A percentile compares a stretch with the other conserved stretches of the same genome.
Conservation (phyloP, 1,139 yeast genomes). For the Kodamaea suecica region DNA sequence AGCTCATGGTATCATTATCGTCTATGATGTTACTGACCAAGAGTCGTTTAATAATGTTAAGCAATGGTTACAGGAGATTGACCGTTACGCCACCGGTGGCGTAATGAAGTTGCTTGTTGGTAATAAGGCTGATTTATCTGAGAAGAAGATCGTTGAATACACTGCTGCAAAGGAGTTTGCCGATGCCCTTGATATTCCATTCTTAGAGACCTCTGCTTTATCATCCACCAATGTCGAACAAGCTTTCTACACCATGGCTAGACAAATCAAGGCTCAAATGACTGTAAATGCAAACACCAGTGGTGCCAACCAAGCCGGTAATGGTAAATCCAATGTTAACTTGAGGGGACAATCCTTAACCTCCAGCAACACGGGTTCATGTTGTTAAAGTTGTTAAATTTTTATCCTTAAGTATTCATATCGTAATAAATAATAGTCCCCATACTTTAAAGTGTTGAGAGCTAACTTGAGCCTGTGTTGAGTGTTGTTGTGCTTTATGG, state of each 20-base stretch:
- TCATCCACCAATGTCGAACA: slow-evolving; percentile 96
- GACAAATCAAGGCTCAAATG: slow-evolving; percentile 96
- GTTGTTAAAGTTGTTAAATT: slow-evolving; percentile 52
- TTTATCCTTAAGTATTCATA: slow-evolving; percentile 2
- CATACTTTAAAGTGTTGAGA: too few relatives aligned
- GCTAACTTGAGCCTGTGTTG: too few relatives aligned
- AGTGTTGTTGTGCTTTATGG: too few relatives aligned
- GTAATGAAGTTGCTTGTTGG: slow-evolving; percentile 96
- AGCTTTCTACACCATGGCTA: slow-evolving; percentile 97
- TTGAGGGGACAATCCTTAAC: slow-evolving; percentile 86
- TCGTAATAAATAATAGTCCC: not conserved
- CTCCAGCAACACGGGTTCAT: slow-evolving; percentile 61
- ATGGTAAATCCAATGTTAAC: slow-evolving; percentile 72
- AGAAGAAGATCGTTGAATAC: slow-evolving; percentile 93
- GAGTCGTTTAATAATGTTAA: slow-evolving; percentile 96
- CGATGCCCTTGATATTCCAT: slow-evolving; percentile 91
- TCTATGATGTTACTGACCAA: slow-evolving; percentile 97
- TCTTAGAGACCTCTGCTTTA: slow-evolving; percentile 94
- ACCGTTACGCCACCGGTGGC: slow-evolving; percentile 96
- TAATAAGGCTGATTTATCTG: slow-evolving; percentile 91
- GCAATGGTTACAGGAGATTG: slow-evolving; percentile 98
- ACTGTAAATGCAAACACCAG: slow-evolving; percentile 57
- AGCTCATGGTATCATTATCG: slow-evolving; percentile 97
- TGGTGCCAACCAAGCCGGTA: slow-evolving; percentile 38
- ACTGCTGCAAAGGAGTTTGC: slow-evolving; percentile 98